phyloP scores from a whole-genome alignment of 768 basidiomycete genomes.

The Podaxis carcinomalis region DNA sequence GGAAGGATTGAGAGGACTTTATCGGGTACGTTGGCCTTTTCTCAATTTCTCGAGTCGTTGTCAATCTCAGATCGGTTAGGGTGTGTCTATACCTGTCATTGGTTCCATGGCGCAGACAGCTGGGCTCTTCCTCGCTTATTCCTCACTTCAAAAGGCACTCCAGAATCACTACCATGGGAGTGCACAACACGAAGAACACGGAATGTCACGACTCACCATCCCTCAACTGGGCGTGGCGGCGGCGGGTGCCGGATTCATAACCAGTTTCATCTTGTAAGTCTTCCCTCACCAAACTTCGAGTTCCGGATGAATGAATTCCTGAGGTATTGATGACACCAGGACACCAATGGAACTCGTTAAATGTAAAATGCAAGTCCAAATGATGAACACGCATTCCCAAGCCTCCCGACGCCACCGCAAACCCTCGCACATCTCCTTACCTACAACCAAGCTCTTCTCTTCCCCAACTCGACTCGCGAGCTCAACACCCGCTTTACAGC shows the following conservation, averaged over 20 bases:
- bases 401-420: slow-evolving; percentile 28
- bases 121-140: slow-evolving; percentile 82
- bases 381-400: slow-evolving; percentile 15
- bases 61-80: slow-evolving; percentile 39
- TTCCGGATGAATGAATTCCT: not conserved
- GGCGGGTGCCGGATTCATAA: slow-evolving; percentile 81
- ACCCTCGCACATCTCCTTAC: slow-evolving; percentile 72
- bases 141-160: slow-evolving; percentile 65
- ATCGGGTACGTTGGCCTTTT: slow-evolving; percentile 56
- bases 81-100: slow-evolving; percentile 88
- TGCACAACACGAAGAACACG: slow-evolving; percentile 13
- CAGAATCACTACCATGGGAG: slow-evolving; percentile 35
- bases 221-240: slow-evolving; percentile 75
- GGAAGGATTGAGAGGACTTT: slow-evolving; percentile 83
- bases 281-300: not conserved
- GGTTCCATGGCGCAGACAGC: slow-evolving; percentile 97
- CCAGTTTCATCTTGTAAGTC: slow-evolving; percentile 84
- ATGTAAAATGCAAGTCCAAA: slow-evolving; percentile 35
- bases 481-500: not conserved
- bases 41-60: not conserved
- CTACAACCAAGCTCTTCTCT: not conserved
- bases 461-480: not conserved
- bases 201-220: slow-evolving; percentile 47
- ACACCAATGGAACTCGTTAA: slow-evolving; percentile 36
- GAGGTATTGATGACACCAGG: slow-evolving; percentile 11